Evolutionary conservation across 441 rosid genomes (phyloP), one percentile per base, ranked within the genome.

Genomic region (Melastoma candidum): DNA sequence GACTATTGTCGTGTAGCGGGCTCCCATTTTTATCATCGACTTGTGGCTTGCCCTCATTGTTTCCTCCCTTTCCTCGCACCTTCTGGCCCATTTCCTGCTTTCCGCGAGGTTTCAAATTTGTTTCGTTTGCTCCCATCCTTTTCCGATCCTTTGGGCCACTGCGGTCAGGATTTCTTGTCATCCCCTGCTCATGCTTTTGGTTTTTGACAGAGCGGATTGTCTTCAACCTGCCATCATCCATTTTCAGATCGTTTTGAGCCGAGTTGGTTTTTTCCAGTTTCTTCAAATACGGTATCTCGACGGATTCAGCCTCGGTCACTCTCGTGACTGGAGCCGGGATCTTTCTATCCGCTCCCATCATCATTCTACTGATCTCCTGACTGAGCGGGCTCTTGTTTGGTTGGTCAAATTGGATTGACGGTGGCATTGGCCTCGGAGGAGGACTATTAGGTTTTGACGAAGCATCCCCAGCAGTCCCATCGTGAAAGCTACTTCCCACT

Each of bases 21-120:
- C 41, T 36, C 8, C 41, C 41, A 4, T 36, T 36, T 36, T 36
- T 4, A 36, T 36, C 41, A 36, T 36, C 41, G 7, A 36, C 41
- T 4, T 4, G 41, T 2, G 41, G 41, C 41, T 36, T 36, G 8
- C 41, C 54, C 73, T 36, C 56, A 11, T 66, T 49, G 60, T 60
- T 27, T 65, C 72, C 68, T 29, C 62, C 62, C 59, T 51, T 72
- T 59, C 53, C 65, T 6, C 56, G 58, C 50, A 53, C 47, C 49
- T 59, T 55, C 52, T 62, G 62, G 12, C 48, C 52, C 51, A 26
- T 48, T 17, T 51, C 54, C 56, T 68, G 79, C 67, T 61, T 65
- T 64, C 83, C 82, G 7, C 72, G 67, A 65, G 14, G 32, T 49
- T 17, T 22, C 50, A 64, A 44, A 73, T 68, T 59, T 69, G 52